Evolutionary conservation across 441 rosid species (phyloP).

Genomic region (Brassica hybrid): DNA sequence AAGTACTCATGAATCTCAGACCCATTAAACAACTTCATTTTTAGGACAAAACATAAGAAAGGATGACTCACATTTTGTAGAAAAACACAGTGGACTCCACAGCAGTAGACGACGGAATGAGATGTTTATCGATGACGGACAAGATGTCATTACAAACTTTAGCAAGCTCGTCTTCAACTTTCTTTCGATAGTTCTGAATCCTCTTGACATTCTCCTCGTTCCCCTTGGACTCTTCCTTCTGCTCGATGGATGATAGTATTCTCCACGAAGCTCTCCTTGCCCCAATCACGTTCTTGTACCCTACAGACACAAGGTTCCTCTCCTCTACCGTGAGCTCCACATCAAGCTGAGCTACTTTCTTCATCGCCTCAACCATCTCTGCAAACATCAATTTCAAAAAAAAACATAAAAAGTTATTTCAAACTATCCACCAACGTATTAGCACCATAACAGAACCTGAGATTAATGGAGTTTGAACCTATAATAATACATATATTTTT

Average conservation of each 20-base stretch:
- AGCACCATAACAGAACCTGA: neutral
- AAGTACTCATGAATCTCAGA: neutral
- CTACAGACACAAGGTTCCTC: slow-evolving; percentile 62
- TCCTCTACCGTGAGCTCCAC: slow-evolving; percentile 75
- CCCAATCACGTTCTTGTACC: slow-evolving; percentile 76
- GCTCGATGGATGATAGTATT: slow-evolving; percentile 65
- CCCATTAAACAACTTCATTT: neutral
- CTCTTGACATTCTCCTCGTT: slow-evolving; percentile 61
- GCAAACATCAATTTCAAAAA: slow-evolving; percentile 4
- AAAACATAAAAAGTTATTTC: slow-evolving; percentile 25
- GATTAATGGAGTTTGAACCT: neutral
- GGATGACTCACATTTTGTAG: slow-evolving; percentile 55
- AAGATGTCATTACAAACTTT: slow-evolving; percentile 60
- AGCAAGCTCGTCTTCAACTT: slow-evolving; percentile 60
- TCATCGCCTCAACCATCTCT: slow-evolving; percentile 86
- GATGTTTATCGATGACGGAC: slow-evolving; percentile 64
- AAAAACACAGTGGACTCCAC: slow-evolving; percentile 65
- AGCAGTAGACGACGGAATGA: slow-evolving; percentile 60
- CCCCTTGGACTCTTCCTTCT: slow-evolving; percentile 64
- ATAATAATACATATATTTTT: too few relatives aligned
- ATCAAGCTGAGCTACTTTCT: slow-evolving; percentile 69
- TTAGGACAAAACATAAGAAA: slow-evolving; percentile 20
- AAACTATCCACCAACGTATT: too few relatives aligned
- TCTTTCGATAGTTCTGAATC: slow-evolving; percentile 60
- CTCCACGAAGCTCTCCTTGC: slow-evolving; percentile 74